Conservation (phyloP, 768 basidiomycete species). For the Dacryopinax primogenitus region DNA sequence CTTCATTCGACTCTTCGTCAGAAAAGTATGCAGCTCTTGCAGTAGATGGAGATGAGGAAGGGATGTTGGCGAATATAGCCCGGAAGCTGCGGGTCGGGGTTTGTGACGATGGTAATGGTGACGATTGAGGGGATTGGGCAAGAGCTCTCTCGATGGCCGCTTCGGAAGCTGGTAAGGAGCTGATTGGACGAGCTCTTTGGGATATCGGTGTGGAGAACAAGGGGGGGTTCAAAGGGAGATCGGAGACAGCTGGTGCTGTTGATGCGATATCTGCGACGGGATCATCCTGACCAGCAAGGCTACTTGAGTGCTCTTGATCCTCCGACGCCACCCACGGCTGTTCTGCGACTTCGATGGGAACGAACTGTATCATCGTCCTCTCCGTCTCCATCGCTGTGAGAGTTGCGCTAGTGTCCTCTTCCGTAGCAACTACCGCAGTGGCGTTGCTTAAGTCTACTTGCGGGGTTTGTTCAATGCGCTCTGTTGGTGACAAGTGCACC, state of each 20-base stretch:
- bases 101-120: not conserved
- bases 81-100: not conserved
- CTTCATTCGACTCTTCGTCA: conserved; percentile 1
- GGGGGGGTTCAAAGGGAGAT: not conserved
- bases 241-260: not conserved
- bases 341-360: no score
- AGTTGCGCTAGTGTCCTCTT: no score
- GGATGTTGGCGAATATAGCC: not conserved
- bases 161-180: not conserved
- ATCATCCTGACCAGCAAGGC: no score
- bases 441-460: no score
- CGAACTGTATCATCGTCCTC: no score
- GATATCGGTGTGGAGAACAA: not conserved
- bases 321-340: no score
- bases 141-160: not conserved
- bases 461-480: not conserved
- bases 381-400: no score
- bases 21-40: not conserved
- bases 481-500: not conserved
- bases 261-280: no score
- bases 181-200: not conserved
- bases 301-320: no score
- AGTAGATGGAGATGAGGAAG: not conserved
- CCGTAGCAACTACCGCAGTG: no score
- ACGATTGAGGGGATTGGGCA: not conserved